Conservation (phyloP, 2,329 filamentous ascomycete species). For the Arthroderma sp. region DNA sequence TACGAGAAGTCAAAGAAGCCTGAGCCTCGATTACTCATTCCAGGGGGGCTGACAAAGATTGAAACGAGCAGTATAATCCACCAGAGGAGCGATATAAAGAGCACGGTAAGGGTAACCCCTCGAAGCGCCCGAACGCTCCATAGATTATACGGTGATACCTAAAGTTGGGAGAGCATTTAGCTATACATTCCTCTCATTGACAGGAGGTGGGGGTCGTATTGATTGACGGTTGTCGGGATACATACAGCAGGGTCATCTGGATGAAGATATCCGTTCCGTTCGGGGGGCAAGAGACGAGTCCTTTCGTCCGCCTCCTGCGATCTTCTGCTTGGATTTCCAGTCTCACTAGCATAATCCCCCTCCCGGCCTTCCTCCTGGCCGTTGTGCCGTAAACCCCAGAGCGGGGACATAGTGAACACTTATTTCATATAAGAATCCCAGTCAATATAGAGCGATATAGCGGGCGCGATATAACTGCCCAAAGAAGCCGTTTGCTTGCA, state of each 20-base stretch:
- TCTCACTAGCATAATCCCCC: neutral
- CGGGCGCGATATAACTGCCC: neutral
- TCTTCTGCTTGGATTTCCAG: constrained; percentile 2
- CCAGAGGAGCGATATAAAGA: constrained; percentile 71
- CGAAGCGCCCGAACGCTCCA: constrained; percentile 76
- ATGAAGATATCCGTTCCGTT: constrained; percentile 53
- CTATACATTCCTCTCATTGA: too few species aligned
- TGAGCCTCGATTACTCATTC: constrained; percentile 75
- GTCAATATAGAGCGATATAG: neutral
- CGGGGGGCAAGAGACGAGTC: constrained; percentile 56
- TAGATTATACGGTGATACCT: constrained; percentile 81
- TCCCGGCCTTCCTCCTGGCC: constrained; percentile 4
- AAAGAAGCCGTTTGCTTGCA: neutral
- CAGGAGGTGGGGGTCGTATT: too few species aligned
- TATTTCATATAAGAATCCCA: neutral
- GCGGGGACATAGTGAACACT: constrained; percentile 17
- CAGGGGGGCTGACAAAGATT: constrained; percentile 79
- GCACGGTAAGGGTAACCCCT: constrained; percentile 64
- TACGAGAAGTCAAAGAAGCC: constrained; percentile 84
- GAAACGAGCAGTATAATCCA: constrained; percentile 84
- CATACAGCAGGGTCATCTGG: constrained; percentile 70
- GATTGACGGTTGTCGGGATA: too few species aligned
- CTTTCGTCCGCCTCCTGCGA: constrained; percentile 44
- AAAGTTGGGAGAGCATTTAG: neutral
- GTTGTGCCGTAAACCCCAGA: constrained; percentile 15